Percentiles rank a stretch among this genome's conserved stretches.
Conservation (phyloP, 2,329 filamentous ascomycete genomes). For the Apiospora phragmitis region DNA sequence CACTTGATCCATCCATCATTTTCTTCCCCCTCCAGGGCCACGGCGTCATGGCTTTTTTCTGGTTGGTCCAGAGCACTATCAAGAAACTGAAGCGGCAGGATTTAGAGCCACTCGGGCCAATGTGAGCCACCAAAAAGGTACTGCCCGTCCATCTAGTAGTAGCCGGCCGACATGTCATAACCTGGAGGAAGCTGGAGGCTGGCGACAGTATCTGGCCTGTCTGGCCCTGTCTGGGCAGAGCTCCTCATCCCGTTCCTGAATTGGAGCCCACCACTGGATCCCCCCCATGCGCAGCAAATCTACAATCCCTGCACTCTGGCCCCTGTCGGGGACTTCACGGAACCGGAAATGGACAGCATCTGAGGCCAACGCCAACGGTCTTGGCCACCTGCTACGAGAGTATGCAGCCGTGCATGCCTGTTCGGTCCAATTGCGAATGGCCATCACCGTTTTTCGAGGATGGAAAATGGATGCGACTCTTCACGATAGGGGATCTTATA, state of each 20-base stretch:
- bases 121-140: background rate
- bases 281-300: conserved; percentile 7
- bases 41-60: background rate
- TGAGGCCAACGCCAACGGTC: background rate
- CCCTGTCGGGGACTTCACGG: background rate
- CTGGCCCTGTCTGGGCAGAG: background rate
- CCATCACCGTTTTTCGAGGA: background rate
- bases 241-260: background rate
- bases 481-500: background rate
- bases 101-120: background rate
- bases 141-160: background rate
- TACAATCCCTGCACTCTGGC: background rate
- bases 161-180: background rate
- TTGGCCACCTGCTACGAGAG: background rate
- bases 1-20: background rate
- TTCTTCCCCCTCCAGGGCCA: background rate
- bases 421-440: background rate
- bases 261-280: background rate
- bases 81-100: background rate
- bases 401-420: background rate
- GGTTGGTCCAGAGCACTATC: background rate
- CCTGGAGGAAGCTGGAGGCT: background rate
- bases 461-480: background rate
- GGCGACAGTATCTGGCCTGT: background rate
- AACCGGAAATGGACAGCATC: background rate